A percentile compares a stretch with the other conserved stretches of the same genome.
Conservation (phyloP, 1,284 basidiomycete species). For the Boletus semigastroideus region DNA sequence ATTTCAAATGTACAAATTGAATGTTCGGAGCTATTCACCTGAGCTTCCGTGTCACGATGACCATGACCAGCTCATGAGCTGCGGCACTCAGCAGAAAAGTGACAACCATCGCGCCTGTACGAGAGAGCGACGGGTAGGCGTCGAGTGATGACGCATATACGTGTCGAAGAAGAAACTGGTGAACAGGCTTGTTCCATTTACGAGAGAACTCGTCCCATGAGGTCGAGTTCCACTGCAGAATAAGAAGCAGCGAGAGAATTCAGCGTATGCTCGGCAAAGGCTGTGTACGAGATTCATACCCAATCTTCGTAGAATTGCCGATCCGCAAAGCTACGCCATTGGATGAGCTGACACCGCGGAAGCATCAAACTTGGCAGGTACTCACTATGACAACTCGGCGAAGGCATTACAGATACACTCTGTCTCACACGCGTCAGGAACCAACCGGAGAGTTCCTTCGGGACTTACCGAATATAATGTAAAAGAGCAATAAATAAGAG, state of each 20-base stretch:
- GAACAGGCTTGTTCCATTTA: slow-evolving; percentile 94
- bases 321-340: slow-evolving; percentile 77
- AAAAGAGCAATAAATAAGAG: slow-evolving; percentile 78
- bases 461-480: slow-evolving; percentile 73
- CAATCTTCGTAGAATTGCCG: slow-evolving; percentile 97
- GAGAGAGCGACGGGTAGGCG: slow-evolving; percentile 68
- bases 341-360: slow-evolving; percentile 12
- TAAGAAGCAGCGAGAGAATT: background rate
- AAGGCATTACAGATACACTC: slow-evolving; percentile 97
- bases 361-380: slow-evolving; percentile 4
- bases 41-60: slow-evolving; percentile 90
- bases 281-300: slow-evolving; percentile 42
- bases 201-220: slow-evolving; percentile 96
- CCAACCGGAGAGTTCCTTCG: background rate
- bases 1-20: background rate
- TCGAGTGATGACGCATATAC: slow-evolving; percentile 90
- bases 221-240: slow-evolving; percentile 87
- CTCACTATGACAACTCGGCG: slow-evolving; percentile 83
- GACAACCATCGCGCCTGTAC: slow-evolving; percentile 79
- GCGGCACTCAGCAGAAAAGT: slow-evolving; percentile 90
- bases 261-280: slow-evolving; percentile 4
- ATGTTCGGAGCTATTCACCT: slow-evolving; percentile 40
- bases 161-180: slow-evolving; percentile 91
- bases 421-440: slow-evolving; percentile 27
- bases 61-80: slow-evolving; percentile 96